phyloP scores from a whole-genome alignment of 805 yeast species.

The Starmerella asiatica region DNA sequence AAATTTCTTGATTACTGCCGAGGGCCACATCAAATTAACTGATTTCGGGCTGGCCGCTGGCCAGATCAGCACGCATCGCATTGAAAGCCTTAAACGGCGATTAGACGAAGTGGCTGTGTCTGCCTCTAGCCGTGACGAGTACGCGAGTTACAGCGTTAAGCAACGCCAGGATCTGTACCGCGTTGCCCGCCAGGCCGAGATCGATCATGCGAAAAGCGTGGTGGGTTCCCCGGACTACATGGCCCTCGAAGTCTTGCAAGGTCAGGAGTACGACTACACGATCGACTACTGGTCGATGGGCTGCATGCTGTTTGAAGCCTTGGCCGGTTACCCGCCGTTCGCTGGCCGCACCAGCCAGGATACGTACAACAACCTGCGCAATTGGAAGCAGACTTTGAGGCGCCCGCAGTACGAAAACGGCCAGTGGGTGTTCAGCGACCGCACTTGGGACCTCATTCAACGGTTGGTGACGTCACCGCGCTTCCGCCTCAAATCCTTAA shows the following conservation, averaged over 20 bases:
- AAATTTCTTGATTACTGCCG: slow-evolving; percentile 75
- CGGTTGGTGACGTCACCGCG: slow-evolving; percentile 69
- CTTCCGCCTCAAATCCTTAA: slow-evolving; percentile 60
- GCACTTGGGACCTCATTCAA: slow-evolving; percentile 85
- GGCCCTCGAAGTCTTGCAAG: slow-evolving; percentile 96
- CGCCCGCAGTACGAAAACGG: slow-evolving; percentile 91
- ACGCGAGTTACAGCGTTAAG: slow-evolving; percentile 51
- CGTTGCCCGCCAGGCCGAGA: slow-evolving; percentile 53
- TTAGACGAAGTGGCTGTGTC: slow-evolving; percentile 29
- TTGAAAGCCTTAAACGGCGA: slow-evolving; percentile 70
- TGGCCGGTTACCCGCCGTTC: slow-evolving; percentile 95
- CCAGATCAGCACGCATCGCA: slow-evolving; percentile 78
- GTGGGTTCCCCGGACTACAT: slow-evolving; percentile 98
- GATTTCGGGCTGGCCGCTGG: slow-evolving; percentile 98
- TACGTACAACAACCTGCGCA: slow-evolving; percentile 81
- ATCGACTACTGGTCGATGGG: slow-evolving; percentile 99
- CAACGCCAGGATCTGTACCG: slow-evolving; percentile 83
- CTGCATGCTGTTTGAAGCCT: slow-evolving; percentile 89
- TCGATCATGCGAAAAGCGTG: slow-evolving; percentile 82
- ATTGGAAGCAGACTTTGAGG: slow-evolving; percentile 78
- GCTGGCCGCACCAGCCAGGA: slow-evolving; percentile 89
- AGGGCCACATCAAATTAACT: slow-evolving; percentile 84
- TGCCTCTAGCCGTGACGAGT: slow-evolving; percentile 29
- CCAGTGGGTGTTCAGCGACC: slow-evolving; percentile 79
- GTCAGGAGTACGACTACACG: slow-evolving; percentile 84